Conservation (phyloP, 1,284 basidiomycete genomes). For the Boletus semigastroideus region DNA sequence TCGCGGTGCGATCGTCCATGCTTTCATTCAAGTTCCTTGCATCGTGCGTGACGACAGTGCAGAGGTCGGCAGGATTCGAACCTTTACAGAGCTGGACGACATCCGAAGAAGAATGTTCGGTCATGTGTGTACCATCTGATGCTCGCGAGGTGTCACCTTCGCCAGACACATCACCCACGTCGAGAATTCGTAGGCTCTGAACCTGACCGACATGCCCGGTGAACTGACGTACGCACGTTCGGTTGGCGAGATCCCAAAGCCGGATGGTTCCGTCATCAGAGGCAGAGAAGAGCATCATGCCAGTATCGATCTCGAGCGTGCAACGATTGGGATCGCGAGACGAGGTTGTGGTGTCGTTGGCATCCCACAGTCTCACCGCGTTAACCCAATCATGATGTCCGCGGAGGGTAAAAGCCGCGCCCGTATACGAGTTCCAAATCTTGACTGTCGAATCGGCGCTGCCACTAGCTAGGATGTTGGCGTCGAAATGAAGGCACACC, state of each 20-base stretch:
- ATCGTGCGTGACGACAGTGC: conserved; percentile 34
- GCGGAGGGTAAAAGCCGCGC: conserved; percentile 88
- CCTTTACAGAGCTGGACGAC: conserved; percentile 14
- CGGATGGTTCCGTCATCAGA: conserved; percentile 94
- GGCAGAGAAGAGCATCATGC: conserved; percentile 95
- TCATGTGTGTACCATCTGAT: conserved; percentile 10
- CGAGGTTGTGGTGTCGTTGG: conserved; percentile 45
- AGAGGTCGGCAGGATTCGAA: conserved; percentile 20
- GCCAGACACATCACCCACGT: conserved; percentile 52
- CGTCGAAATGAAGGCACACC: conserved; percentile 90
- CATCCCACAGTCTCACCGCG: conserved; percentile 91
- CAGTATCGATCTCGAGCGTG: conserved; percentile 60
- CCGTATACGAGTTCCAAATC: conserved; percentile 93
- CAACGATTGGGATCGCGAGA: conserved; percentile 36
- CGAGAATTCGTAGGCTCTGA: conserved; percentile 84
- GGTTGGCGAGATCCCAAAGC: conserved; percentile 87
- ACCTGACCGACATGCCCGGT: conserved; percentile 94
- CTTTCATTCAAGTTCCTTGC: conserved; percentile 9
- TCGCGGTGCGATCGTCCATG: conserved; percentile 14
- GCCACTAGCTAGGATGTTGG: conserved; percentile 88
- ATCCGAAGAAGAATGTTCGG: conserved; percentile 20
- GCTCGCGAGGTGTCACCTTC: conserved; percentile 23
- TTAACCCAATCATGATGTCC: conserved; percentile 99
- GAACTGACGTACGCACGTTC: conserved; percentile 84
- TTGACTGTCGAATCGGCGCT: conserved; percentile 90